Conservation (phyloP, 2,329 filamentous ascomycete species). For the Aspergillus melleus region DNA sequence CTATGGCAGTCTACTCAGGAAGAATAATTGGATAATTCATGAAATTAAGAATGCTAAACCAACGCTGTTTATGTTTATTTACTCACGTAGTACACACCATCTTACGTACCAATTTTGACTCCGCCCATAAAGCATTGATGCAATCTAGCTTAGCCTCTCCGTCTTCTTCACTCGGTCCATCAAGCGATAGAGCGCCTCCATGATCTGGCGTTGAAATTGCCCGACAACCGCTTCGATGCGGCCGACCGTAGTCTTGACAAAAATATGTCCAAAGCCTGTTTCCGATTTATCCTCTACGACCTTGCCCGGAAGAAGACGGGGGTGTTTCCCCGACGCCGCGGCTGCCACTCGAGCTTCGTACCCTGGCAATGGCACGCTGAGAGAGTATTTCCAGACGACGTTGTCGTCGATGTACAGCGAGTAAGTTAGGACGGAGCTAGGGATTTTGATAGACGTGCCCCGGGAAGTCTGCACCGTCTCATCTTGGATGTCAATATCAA, state of each 20-base stretch:
- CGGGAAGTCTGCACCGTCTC: constrained; percentile 31
- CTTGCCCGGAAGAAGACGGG: constrained; percentile 30
- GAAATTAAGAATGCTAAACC: neutral
- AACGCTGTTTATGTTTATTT: neutral
- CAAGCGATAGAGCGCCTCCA: constrained; percentile 15
- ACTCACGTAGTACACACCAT: neutral
- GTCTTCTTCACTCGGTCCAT: constrained; percentile 17
- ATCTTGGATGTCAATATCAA: constrained; percentile 71
- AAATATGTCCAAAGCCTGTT: constrained; percentile 22
- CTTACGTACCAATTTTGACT: no score
- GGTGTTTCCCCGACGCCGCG: constrained; percentile 7
- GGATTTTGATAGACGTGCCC: constrained; percentile 13
- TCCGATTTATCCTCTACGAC: constrained; percentile 32
- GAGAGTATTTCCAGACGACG: constrained; percentile 67
- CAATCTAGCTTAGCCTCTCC: constrained; percentile 20
- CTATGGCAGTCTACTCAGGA: neutral
- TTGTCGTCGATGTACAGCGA: constrained; percentile 78
- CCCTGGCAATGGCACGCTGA: constrained; percentile 36
- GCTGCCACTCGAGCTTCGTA: constrained; percentile 4
- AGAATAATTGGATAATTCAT: neutral
- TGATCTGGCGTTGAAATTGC: constrained; percentile 6
- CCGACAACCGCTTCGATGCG: constrained; percentile 18
- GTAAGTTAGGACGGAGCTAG: constrained; percentile 70
- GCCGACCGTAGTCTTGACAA: constrained; percentile 20
- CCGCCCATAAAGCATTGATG: neutral